Conservation (phyloP, 169 alveolate species). For the Cryptosporidium bovis region DNA sequence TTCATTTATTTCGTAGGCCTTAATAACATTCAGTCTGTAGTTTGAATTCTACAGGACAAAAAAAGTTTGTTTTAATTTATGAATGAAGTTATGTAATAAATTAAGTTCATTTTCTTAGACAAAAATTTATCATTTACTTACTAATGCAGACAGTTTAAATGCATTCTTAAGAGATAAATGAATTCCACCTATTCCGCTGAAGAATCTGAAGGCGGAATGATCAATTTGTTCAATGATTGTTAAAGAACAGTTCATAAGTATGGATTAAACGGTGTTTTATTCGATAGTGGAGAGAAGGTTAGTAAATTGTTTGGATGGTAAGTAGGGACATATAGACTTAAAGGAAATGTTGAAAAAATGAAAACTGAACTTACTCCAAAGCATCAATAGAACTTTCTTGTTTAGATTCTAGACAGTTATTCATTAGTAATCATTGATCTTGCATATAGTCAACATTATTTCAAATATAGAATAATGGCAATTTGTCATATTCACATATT, state of each 20-base stretch:
- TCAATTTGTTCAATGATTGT: background rate
- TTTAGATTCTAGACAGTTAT: too few relatives aligned
- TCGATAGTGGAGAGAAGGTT: too few relatives aligned
- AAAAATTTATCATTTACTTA: background rate
- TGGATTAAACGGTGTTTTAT: too few relatives aligned
- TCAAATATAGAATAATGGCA: too few relatives aligned
- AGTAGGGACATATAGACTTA: too few relatives aligned
- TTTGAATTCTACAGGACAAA: background rate
- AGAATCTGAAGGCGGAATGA: constrained; percentile 35
- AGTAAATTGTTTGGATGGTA: too few relatives aligned
- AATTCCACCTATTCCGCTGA: constrained; percentile 83
- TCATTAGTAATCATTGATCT: too few relatives aligned
- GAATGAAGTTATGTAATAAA: background rate
- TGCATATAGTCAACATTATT: too few relatives aligned
- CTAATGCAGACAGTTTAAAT: constrained; percentile 1
- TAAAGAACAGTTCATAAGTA: background rate
- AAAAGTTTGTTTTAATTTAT: background rate
- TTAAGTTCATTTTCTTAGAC: background rate
- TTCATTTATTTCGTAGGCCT: constrained; percentile 76
- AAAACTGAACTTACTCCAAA: too few relatives aligned
- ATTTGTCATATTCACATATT: too few relatives aligned
- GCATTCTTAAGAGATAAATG: constrained; percentile 77
- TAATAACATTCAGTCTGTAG: constrained; percentile 1
- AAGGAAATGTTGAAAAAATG: too few relatives aligned
- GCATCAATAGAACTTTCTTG: too few relatives aligned